A percentile compares a stretch with the other conserved stretches of the same genome.
These are phyloP conservation scores for Davidsoniella eucalypti DNA, from an alignment of 2,329 filamentous ascomycete species.

Conservation along the genomic window DNA sequence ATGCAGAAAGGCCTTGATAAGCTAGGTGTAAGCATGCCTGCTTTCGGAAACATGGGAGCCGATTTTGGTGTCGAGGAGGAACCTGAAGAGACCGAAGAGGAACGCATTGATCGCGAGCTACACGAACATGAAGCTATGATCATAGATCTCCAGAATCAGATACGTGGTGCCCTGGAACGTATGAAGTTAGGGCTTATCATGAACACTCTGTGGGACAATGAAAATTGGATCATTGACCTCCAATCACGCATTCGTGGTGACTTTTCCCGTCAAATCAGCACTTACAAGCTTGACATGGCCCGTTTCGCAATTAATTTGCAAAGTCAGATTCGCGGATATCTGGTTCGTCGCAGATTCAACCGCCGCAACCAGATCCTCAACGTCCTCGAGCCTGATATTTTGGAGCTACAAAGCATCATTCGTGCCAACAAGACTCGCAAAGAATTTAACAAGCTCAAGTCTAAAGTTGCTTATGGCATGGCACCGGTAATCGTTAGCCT, in stretches of 20 bases:
- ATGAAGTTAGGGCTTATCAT: constrained; percentile 66
- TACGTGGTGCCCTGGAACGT: constrained; percentile 63
- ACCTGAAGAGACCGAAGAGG: constrained; percentile 76
- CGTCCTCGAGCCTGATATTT: constrained; percentile 51
- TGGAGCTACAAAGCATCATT: constrained; percentile 54
- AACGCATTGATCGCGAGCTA: constrained; percentile 68
- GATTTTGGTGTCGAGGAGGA: constrained; percentile 79
- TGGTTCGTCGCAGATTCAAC: constrained; percentile 48
- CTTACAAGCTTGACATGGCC: constrained; percentile 70
- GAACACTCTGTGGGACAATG: constrained; percentile 78
- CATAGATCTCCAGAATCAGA: constrained; percentile 70
- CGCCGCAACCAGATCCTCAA: constrained; percentile 52
- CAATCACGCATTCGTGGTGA: constrained; percentile 80
- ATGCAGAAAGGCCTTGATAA: constrained; percentile 96
- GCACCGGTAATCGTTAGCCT: constrained; percentile 51
- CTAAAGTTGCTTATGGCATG: constrained; percentile 4
- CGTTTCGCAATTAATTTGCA: constrained; percentile 67
- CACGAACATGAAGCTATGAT: constrained; percentile 57
- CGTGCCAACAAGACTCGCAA: constrained; percentile 7
- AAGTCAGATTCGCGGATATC: constrained; percentile 57
- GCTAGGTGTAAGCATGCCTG: constrained; percentile 87
- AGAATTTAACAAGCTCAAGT: constrained; percentile 7
- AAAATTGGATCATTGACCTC: constrained; percentile 61
- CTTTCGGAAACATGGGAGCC: constrained; percentile 92
- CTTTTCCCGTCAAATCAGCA: constrained; percentile 66